Evolutionary conservation across 495 filamentous ascomycete genomes (phyloP).

Genomic region (Rusavskia elegans): DNA sequence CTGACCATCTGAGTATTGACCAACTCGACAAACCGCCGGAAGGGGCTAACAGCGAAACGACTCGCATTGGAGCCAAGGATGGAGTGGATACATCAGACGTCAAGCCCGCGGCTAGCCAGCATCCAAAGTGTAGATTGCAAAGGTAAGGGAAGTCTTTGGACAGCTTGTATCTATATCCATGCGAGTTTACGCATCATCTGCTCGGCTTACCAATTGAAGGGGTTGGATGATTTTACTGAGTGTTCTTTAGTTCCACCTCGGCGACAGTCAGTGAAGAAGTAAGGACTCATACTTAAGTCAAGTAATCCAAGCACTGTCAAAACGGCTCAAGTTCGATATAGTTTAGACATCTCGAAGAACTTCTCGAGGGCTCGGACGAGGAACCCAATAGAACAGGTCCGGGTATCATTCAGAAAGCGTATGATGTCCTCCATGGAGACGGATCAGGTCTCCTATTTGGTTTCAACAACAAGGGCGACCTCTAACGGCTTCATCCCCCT

Average conservation of each 20-base stretch:
- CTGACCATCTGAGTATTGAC: slow-evolving; percentile 14
- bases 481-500: slow-evolving; percentile 39
- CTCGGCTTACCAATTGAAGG: no score
- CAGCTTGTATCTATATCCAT: no score
- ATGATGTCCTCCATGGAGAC: slow-evolving; percentile 8
- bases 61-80: slow-evolving; percentile 1
- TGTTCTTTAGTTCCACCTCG: not conserved
- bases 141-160: no score
- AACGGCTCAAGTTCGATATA: slow-evolving; percentile 10
- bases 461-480: slow-evolving; percentile 3
- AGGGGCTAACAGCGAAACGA: not conserved
- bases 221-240: no score
- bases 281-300: slow-evolving; percentile 18
- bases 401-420: slow-evolving; percentile 8
- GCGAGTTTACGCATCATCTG: no score
- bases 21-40: not conserved
- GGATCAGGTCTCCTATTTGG: slow-evolving; percentile 12
- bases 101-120: not conserved
- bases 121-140: not conserved
- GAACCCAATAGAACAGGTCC: slow-evolving; percentile 6
- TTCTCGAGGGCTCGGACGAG: slow-evolving; percentile 15
- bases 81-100: not conserved
- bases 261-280: slow-evolving; percentile 16
- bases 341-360: slow-evolving; percentile 18
- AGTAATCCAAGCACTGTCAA: slow-evolving; percentile 33